Percentiles rank a stretch among this genome's conserved stretches.
These are phyloP conservation scores for Aspergillus niger DNA, from an alignment of 2,329 filamentous ascomycete species.

Conservation along the genomic window DNA sequence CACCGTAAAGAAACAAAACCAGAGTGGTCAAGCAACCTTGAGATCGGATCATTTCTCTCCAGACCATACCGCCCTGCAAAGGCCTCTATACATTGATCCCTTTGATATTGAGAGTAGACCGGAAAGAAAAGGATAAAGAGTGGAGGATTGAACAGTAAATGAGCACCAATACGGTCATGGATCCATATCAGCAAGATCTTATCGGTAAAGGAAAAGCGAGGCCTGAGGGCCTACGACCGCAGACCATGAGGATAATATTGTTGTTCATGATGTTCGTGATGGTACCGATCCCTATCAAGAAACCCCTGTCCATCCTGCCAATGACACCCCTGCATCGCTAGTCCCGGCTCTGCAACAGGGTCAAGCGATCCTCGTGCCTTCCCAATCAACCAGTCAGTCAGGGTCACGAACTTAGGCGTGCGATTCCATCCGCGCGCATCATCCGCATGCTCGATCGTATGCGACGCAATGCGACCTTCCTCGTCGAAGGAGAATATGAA, in stretches of 20 bases:
- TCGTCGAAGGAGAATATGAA: constrained; percentile 96
- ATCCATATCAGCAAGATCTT: too few relatives aligned
- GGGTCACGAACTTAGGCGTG: constrained; percentile 79
- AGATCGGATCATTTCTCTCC: too few relatives aligned
- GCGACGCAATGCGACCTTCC: constrained; percentile 77
- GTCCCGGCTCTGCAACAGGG: constrained; percentile 28
- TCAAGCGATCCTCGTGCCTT: constrained; percentile 61
- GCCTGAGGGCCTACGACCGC: too few relatives aligned
- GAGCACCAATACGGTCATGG: too few relatives aligned
- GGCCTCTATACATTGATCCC: too few relatives aligned
- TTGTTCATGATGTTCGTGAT: not conserved
- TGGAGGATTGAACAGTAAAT: too few relatives aligned
- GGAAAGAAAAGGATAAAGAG: too few relatives aligned
- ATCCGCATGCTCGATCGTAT: constrained; percentile 93
- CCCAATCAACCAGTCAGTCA: constrained; percentile 93
- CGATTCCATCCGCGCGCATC: constrained; percentile 80
- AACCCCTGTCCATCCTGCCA: constrained; percentile 9
- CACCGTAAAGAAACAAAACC: too few relatives aligned
- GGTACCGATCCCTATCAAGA: not conserved
- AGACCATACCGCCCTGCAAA: too few relatives aligned
- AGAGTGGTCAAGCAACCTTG: too few relatives aligned
- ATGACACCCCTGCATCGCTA: constrained; percentile 32
- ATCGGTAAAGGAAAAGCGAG: too few relatives aligned
- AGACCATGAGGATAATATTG: not conserved
- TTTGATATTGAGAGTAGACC: too few relatives aligned